Evolutionary conservation across 192 early-diverging fungal genomes (phyloP).

Genomic region (Backusella morwellensis): DNA sequence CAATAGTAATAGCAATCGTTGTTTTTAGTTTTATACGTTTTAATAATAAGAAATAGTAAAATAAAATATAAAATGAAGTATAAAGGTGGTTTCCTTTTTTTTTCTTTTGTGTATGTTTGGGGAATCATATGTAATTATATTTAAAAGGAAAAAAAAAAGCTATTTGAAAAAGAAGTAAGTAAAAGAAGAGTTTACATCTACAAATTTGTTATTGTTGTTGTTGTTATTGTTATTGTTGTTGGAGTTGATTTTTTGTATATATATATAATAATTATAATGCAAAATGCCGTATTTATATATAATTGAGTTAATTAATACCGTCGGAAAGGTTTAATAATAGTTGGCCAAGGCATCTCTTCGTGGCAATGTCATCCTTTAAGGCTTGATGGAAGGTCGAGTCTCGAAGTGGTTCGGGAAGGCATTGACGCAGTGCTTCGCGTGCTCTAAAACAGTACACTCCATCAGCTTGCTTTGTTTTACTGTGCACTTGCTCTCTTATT

Average conservation of each 20-base stretch:
- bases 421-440: constrained; percentile 87
- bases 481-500: background rate
- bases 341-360: constrained; percentile 80
- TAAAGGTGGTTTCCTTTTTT: background rate
- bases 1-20: background rate
- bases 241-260: background rate
- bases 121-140: background rate
- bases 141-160: background rate
- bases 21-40: background rate
- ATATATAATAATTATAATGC: background rate
- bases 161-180: background rate
- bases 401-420: constrained; percentile 83
- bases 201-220: background rate
- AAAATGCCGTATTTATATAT: background rate
- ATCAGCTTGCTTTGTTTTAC: background rate
- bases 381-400: constrained; percentile 84
- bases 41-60: background rate
- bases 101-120: background rate
- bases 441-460: constrained; percentile 48
- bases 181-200: background rate
- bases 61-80: background rate
- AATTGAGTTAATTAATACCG: constrained; percentile 14
- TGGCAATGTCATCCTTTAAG: constrained; percentile 87
- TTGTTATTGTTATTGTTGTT: background rate
- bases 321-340: constrained; percentile 60